These are phyloP conservation scores for Suillus cothurnatus DNA, from an alignment of 768 basidiomycete species.

Conservation along the genomic window DNA sequence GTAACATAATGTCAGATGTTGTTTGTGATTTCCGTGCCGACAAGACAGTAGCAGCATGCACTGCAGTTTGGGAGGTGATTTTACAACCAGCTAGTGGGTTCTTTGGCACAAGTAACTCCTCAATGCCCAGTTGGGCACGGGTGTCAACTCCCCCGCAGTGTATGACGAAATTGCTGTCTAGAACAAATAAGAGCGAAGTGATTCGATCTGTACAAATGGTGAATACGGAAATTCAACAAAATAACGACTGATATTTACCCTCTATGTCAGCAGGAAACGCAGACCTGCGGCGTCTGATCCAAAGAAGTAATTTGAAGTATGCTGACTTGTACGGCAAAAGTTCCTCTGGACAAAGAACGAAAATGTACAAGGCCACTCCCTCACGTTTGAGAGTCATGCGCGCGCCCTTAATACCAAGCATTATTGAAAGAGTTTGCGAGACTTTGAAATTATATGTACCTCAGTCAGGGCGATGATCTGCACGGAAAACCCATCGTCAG, in stretches of 20 bases:
- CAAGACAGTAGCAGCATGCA: conserved; percentile 17
- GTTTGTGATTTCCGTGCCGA: neutral
- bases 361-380: conserved; percentile 46
- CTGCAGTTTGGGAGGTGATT: neutral
- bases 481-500: neutral
- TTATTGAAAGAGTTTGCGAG: neutral
- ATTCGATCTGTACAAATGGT: conserved; percentile 30
- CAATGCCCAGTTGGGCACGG: conserved; percentile 37
- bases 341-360: conserved; percentile 45
- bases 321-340: conserved; percentile 45
- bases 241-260: conserved; percentile 19
- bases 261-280: conserved; percentile 28
- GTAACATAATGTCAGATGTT: conserved; percentile 35
- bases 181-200: conserved; percentile 32
- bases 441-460: conserved; percentile 37
- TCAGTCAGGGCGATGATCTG: conserved; percentile 54
- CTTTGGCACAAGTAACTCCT: conserved; percentile 29
- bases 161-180: conserved; percentile 33
- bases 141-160: conserved; percentile 28
- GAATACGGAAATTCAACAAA: neutral
- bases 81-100: neutral
- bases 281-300: conserved; percentile 38
- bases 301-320: conserved; percentile 50
- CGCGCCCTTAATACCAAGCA: conserved; percentile 39
- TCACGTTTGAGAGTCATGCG: conserved; percentile 45